Evolutionary conservation across 2,329 filamentous ascomycete species (phyloP), one percentile per base, ranked within the genome.

Genomic region (Trichoderma lentiforme): DNA sequence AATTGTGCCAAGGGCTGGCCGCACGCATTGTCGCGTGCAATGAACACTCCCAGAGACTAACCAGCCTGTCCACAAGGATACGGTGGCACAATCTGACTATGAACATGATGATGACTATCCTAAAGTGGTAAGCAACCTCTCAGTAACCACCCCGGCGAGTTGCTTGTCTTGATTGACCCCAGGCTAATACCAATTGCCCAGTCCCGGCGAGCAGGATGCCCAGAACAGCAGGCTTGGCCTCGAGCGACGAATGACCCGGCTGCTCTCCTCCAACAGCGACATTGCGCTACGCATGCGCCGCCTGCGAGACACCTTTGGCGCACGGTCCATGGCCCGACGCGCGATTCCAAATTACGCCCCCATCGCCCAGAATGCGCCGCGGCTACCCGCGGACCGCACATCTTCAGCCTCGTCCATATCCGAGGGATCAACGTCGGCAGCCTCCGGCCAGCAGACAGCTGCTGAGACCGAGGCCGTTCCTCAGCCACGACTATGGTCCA

Each of bases 41-140:
- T 0, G 30, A 71, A 15, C 62, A 71, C 11, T 36, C 72, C 2
- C 43, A 66, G 15, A 63, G 61, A 28, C 57, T 73, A 18, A 51
- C 70, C 11, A 64, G 64, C 6, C 74, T 82, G 5, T 81, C 78
- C 61, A 77, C 79, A 2, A 76, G 81, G 6, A 77, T 82, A 9
- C 77, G 79, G 34, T 82, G 80, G 79, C 81, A 82, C 74, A 81
- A 80, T 61, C 74, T 82, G 24, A 81, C 80, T n/a, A 81, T 82
- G 75, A 80, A 79, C 18, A 80, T 82, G 77, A 81, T 82, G 77
- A 81, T 80, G 76, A 82, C 80, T 5, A 80, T 82, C 56, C 74
- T 82, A 24, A 81, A 82, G 74, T 82, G 81, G 81, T 82, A 75
- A 75, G 78, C 74, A 36, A 21, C 34, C 26, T 69, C 56, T 32